These are phyloP conservation scores for Purshia tridentata DNA, from an alignment of 306 rosid genomes.

Conservation along the genomic window DNA sequence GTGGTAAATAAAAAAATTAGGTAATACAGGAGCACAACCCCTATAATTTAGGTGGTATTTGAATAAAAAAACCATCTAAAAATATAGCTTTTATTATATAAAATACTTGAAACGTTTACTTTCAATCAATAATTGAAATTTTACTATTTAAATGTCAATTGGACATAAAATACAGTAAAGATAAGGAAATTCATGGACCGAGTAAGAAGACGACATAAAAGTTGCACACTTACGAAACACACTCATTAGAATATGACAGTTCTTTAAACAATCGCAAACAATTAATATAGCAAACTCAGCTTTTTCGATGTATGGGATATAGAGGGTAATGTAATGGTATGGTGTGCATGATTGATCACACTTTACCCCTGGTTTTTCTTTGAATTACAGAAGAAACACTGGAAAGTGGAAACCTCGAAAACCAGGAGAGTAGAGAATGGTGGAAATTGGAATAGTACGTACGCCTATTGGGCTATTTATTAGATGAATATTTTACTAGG, in stretches of 20 bases:
- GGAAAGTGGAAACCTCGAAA: too few relatives aligned
- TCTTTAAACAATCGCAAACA: too few relatives aligned
- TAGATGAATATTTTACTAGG: too few relatives aligned
- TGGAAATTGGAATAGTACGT: too few relatives aligned
- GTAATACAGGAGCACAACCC: too few relatives aligned
- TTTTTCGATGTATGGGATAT: background rate
- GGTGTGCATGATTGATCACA: background rate
- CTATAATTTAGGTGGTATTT: too few relatives aligned
- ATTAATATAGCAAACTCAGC: background rate
- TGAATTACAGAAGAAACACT: too few relatives aligned
- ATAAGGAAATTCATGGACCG: background rate
- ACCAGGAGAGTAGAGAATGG: too few relatives aligned
- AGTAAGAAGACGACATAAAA: background rate
- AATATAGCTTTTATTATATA: background rate
- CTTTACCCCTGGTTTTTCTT: too few relatives aligned
- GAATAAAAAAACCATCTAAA: too few relatives aligned
- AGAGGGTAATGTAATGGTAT: background rate
- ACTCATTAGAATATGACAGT: background rate
- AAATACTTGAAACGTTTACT: background rate
- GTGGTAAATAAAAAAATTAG: too few relatives aligned
- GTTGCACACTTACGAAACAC: background rate
- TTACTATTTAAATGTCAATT: slow-evolving; percentile 15
- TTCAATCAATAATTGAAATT: background rate
- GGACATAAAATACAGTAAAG: background rate
- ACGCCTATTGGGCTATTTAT: too few relatives aligned